Conservation (phyloP, 2,329 filamentous ascomycete genomes). For the Xylariaceae sp. region DNA sequence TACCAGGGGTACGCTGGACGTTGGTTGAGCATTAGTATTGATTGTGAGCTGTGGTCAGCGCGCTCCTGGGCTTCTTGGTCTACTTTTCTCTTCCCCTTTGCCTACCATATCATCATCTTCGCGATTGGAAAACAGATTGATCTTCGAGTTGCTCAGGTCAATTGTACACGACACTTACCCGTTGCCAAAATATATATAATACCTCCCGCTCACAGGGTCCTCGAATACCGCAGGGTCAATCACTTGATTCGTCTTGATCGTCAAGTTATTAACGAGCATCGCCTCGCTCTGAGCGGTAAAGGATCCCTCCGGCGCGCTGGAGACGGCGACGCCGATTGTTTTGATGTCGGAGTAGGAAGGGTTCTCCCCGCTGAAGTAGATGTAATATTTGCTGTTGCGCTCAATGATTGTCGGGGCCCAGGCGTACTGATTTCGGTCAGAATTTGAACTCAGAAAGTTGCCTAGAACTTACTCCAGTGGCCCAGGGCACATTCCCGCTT, state of each 20-base stretch:
- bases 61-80: too few species aligned
- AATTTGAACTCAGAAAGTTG: not conserved
- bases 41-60: too few species aligned
- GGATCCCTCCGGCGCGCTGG: conserved; percentile 54
- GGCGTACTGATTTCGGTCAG: conserved; percentile 40
- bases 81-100: too few species aligned
- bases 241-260: conserved; percentile 36
- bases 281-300: conserved; percentile 51
- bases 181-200: conserved; percentile 61
- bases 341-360: conserved; percentile 54
- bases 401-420: conserved; percentile 63
- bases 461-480: conserved; percentile 46
- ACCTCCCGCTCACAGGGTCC: conserved; percentile 53
- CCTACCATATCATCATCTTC: too few species aligned
- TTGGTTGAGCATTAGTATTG: not conserved
- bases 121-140: not conserved
- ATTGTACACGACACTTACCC: too few species aligned
- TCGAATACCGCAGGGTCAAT: conserved; percentile 61
- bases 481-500: conserved; percentile 57
- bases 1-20: conserved; percentile 30
- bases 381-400: conserved; percentile 59
- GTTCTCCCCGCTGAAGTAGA: conserved; percentile 55
- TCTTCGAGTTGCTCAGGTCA: too few species aligned
- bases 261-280: conserved; percentile 52
- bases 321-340: conserved; percentile 58